These are phyloP conservation scores for Globisporangium middletonii DNA, from an alignment of 352 stramenopile genomes.

Conservation along the genomic window DNA sequence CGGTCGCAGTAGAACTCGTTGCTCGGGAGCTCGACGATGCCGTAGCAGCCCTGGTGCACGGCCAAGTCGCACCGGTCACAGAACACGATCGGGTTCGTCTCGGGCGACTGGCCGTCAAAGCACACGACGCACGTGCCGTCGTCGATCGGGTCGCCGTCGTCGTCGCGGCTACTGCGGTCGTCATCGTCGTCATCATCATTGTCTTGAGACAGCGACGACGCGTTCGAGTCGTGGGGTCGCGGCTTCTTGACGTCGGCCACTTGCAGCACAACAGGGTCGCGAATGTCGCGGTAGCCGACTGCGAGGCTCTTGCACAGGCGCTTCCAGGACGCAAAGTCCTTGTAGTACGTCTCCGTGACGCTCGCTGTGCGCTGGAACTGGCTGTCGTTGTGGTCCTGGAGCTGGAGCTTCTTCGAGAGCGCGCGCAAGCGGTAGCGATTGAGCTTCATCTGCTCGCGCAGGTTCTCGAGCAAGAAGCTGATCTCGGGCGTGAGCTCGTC, in stretches of 20 bases:
- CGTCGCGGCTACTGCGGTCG: conserved; percentile 44
- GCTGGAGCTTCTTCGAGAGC: conserved; percentile 44
- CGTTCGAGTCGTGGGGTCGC: conserved; percentile 15
- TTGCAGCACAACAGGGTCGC: conserved; percentile 4
- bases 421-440: conserved; percentile 59
- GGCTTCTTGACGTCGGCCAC: conserved; percentile 12
- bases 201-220: conserved; percentile 16
- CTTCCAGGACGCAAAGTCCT: conserved; percentile 76
- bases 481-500: conserved; percentile 76
- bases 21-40: conserved; percentile 72
- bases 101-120: conserved; percentile 83
- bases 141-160: conserved; percentile 48
- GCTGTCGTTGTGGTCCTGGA: conserved; percentile 14
- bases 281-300: conserved; percentile 42
- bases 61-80: conserved; percentile 86
- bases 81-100: conserved; percentile 88
- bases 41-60: conserved; percentile 89
- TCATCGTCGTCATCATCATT: conserved; percentile 33
- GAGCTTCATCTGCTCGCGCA: conserved; percentile 65
- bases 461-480: conserved; percentile 69
- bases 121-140: conserved; percentile 87
- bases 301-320: conserved; percentile 61
- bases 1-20: conserved; percentile 88
- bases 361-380: conserved; percentile 5
- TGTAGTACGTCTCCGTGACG: conserved; percentile 60